These are phyloP conservation scores for Austroboletus eburneus DNA, from an alignment of 768 basidiomycete genomes.

Conservation along the genomic window DNA sequence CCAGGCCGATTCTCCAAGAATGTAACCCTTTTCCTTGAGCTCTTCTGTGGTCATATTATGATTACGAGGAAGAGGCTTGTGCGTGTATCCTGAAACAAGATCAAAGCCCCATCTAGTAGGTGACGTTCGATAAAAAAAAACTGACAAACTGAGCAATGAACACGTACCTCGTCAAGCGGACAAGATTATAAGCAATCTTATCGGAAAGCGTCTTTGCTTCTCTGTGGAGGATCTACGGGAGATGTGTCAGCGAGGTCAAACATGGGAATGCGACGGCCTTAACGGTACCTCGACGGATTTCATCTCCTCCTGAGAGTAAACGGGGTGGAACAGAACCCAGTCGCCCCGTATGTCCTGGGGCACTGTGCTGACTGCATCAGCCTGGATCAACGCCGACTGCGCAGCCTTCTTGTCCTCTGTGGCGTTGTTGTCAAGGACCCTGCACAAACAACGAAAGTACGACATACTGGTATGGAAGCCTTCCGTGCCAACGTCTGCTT, in stretches of 20 bases:
- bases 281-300: constrained; percentile 68
- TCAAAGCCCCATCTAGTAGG: constrained; percentile 65
- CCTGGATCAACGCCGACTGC: constrained; percentile 17
- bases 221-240: constrained; percentile 60
- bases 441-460: neutral
- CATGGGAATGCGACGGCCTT: neutral
- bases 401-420: constrained; percentile 25
- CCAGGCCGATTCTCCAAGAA: constrained; percentile 77
- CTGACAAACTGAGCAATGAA: constrained; percentile 1
- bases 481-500: constrained; percentile 29
- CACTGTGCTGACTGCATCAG: constrained; percentile 49
- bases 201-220: constrained; percentile 66
- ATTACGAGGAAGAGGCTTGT: constrained; percentile 57
- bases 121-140: constrained; percentile 3
- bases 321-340: constrained; percentile 93
- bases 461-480: constrained; percentile 33
- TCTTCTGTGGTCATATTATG: constrained; percentile 67
- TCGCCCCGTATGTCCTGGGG: constrained; percentile 61
- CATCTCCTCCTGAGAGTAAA: constrained; percentile 74
- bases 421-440: neutral
- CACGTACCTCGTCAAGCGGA: constrained; percentile 47
- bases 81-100: constrained; percentile 80
- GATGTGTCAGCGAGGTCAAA: constrained; percentile 2
- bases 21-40: constrained; percentile 67
- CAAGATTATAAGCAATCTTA: constrained; percentile 64